Percentiles rank a stretch among this genome's conserved stretches.
These are phyloP conservation scores for Mitragyna speciosa DNA, from an alignment of 257 asterid genomes.

Conservation along the genomic window DNA sequence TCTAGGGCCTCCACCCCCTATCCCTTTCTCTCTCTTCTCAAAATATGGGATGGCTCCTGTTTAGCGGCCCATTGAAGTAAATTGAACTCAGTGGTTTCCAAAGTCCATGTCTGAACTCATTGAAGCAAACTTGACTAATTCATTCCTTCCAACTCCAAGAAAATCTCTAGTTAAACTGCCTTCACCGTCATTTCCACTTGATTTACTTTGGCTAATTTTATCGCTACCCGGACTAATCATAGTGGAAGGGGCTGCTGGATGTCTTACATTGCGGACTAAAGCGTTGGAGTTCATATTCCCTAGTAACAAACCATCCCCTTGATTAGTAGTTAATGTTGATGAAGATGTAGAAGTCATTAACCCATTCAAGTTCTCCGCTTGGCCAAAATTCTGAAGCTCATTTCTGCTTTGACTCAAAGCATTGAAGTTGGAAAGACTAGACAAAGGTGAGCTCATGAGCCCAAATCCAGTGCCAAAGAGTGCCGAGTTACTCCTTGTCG, in stretches of 20 bases:
- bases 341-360: conserved; percentile 26
- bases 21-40: neutral
- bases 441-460: conserved; percentile 43
- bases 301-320: conserved; percentile 28
- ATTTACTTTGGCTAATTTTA: conserved; percentile 18
- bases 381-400: conserved; percentile 21
- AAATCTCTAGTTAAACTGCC: conserved; percentile 68
- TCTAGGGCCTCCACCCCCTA: conserved; percentile 21
- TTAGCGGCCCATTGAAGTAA: neutral
- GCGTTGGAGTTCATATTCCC: conserved; percentile 25
- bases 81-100: conserved; percentile 29
- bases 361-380: conserved; percentile 26
- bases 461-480: conserved; percentile 51
- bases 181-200: conserved; percentile 39
- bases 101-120: conserved; percentile 41
- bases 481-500: conserved; percentile 52
- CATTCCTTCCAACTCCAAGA: conserved; percentile 66
- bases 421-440: conserved; percentile 35
- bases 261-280: conserved; percentile 17
- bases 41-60: neutral
- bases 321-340: conserved; percentile 22
- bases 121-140: conserved; percentile 48
- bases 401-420: conserved; percentile 25
- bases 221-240: neutral
- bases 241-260: conserved; percentile 16